Conservation (phyloP, 768 basidiomycete species). For the Podaxis sp. region DNA sequence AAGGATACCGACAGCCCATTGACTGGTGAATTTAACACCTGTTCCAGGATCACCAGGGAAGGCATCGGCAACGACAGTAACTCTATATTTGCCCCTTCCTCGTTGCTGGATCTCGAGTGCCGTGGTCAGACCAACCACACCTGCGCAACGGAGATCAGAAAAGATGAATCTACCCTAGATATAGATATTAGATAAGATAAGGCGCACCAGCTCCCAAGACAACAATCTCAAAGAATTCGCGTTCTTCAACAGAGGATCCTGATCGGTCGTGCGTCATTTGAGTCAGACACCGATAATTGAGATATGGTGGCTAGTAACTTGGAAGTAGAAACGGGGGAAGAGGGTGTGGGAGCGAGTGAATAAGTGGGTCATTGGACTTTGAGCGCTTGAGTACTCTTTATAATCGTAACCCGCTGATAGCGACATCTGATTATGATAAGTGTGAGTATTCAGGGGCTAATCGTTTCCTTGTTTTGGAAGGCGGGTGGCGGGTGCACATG, state of each 20-base stretch:
- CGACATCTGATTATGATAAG: neutral
- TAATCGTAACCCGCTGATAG: no score
- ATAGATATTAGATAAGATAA: neutral
- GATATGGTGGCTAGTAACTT: neutral
- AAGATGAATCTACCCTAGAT: neutral
- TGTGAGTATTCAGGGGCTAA: neutral
- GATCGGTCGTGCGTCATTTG: neutral
- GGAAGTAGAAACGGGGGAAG: neutral
- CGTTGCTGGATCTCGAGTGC: slow-evolving; percentile 66
- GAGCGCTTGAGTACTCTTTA: no score
- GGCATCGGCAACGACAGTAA: slow-evolving; percentile 69
- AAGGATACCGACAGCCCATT: slow-evolving; percentile 67
- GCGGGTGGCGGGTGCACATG: no score
- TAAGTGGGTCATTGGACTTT: neutral
- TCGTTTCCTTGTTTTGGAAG: no score
- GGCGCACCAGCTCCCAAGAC: slow-evolving; percentile 39
- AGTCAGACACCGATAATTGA: no score
- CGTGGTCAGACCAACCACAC: slow-evolving; percentile 77
- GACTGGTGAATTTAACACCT: slow-evolving; percentile 70
- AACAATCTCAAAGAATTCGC: slow-evolving; percentile 28
- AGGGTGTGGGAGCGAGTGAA: neutral
- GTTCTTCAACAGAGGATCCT: neutral
- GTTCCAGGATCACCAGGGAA: slow-evolving; percentile 72
- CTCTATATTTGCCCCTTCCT: slow-evolving; percentile 50
- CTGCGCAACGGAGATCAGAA: slow-evolving; percentile 33